Base-by-base conservation (phyloP, 1,284 basidiomycete genomes). In the Heliocybe sulcata region DNA sequence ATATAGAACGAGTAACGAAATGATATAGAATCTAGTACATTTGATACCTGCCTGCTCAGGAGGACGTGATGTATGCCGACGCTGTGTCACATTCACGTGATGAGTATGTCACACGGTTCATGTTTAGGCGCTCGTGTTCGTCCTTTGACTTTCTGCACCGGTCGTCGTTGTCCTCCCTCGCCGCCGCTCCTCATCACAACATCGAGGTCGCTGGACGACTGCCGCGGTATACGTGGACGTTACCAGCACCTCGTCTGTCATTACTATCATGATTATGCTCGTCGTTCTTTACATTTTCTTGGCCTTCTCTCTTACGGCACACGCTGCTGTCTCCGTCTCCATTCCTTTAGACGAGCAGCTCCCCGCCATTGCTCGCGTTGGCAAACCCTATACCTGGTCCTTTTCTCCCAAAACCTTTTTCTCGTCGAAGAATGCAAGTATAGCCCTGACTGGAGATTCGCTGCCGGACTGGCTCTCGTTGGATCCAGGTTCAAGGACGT, bases 381-480 rank as follows among this genome's bases (percentile, higher is more conserved):
- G 74, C 64, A 62, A 78, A 60, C 71, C 74, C 42, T 92, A 79
- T 64, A 72, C 74, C 47, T 92, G 88, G 87, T 69, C 80, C 1
- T 76, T 88, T 61, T 77, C 82, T 59, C 63, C 69, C 6, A 65
- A 69, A 52, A 88, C 89, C 0, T 92, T 90, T 66, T 64, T 67
- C 22, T 79, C 77, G n/a, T 59, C 72, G 22, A 65, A 72, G 54
- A 75, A 75, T 48, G 52, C 67, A 49, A 61, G 64, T 4, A 63
- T 84, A 48, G 64, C 56, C 29, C 83, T 81, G 62, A 71, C 77
- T 2, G 74, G 76, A 0, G 75, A 73, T 14, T 58, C 68, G 35
- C 70, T 89, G 27, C 86, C 88, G 3, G 54, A 63, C 14, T 92
- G 89, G 88, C 75, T 88, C 53, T 67, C 71, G 12, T 90, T 91